A percentile compares a stretch with the other conserved stretches of the same genome.
Conservation (phyloP, 306 rosid species). For the Malus asiatica region DNA sequence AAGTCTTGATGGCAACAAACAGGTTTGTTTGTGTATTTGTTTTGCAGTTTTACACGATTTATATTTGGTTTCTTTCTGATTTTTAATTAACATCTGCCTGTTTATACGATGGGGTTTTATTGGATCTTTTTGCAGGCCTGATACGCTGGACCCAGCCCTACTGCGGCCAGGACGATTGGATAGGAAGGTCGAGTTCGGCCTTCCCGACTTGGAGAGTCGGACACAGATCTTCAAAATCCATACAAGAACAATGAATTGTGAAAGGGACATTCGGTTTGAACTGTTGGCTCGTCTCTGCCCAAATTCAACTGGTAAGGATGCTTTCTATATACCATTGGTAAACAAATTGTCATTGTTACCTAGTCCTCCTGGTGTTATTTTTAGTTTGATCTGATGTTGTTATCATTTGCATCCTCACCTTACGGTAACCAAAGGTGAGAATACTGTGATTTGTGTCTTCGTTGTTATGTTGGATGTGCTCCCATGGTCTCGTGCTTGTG, state of each 20-base stretch:
- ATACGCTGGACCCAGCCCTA: conserved; percentile 93
- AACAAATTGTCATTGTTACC: neutral
- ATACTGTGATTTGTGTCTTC: neutral
- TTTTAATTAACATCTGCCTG: neutral
- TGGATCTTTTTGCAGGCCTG: conserved; percentile 58
- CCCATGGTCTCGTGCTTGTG: neutral
- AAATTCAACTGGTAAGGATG: conserved; percentile 75
- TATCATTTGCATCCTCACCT: neutral
- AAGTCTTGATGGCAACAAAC: conserved; percentile 97
- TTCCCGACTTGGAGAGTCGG: conserved; percentile 95
- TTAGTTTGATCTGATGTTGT: neutral
- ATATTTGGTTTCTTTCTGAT: neutral
- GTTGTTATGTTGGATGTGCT: neutral
- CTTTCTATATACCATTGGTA: neutral
- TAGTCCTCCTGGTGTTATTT: neutral
- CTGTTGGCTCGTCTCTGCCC: conserved; percentile 97
- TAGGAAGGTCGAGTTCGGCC: conserved; percentile 98
- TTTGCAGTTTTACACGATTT: neutral
- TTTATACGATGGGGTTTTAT: conserved; percentile 4
- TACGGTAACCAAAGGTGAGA: neutral
- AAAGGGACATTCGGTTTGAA: conserved; percentile 88
- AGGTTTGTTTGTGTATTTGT: conserved; percentile 38
- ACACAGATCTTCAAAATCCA: conserved; percentile 96
- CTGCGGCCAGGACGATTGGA: conserved; percentile 94
- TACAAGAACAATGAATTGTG: conserved; percentile 96